Percentiles rank a stretch among this genome's conserved stretches.
These are phyloP conservation scores for Aspergillus caelatus DNA, from an alignment of 2,329 filamentous ascomycete genomes.

Conservation along the genomic window DNA sequence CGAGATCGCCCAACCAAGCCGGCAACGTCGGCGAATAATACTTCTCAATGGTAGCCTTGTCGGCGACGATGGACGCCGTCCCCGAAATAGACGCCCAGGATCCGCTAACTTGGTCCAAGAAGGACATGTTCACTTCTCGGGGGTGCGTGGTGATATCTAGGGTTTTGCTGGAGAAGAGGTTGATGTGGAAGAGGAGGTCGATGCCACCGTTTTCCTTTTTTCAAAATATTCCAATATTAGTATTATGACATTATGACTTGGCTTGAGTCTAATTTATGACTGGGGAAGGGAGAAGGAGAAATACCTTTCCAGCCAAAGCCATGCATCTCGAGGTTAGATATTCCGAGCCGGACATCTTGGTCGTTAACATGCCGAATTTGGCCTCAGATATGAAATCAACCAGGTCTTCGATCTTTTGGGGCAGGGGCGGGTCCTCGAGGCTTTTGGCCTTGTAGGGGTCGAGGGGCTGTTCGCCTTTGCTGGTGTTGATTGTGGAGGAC, in stretches of 20 bases:
- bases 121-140: slow-evolving; percentile 76
- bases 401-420: slow-evolving; percentile 77
- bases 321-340: slow-evolving; percentile 80
- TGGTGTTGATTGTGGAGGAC: slow-evolving; percentile 55
- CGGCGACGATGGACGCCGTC: slow-evolving; percentile 67
- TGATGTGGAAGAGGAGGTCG: slow-evolving; percentile 88
- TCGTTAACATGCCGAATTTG: slow-evolving; percentile 92
- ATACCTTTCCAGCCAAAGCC: slow-evolving; percentile 77
- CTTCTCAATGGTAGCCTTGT: slow-evolving; percentile 69
- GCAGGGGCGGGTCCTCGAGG: slow-evolving; percentile 68
- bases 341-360: slow-evolving; percentile 63
- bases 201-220: slow-evolving; percentile 76
- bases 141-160: slow-evolving; percentile 74
- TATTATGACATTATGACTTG: slow-evolving; percentile 1
- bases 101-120: slow-evolving; percentile 70
- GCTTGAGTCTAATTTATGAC: neutral
- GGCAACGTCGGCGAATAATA: slow-evolving; percentile 75
- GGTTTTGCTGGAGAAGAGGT: slow-evolving; percentile 87
- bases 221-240: neutral
- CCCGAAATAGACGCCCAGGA: slow-evolving; percentile 90
- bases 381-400: slow-evolving; percentile 68
- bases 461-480: slow-evolving; percentile 64
- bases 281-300: neutral
- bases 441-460: slow-evolving; percentile 83
- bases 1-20: slow-evolving; percentile 84